These are phyloP conservation scores for Diatrype stigma DNA, from an alignment of 2,329 filamentous ascomycete genomes.

Conservation along the genomic window DNA sequence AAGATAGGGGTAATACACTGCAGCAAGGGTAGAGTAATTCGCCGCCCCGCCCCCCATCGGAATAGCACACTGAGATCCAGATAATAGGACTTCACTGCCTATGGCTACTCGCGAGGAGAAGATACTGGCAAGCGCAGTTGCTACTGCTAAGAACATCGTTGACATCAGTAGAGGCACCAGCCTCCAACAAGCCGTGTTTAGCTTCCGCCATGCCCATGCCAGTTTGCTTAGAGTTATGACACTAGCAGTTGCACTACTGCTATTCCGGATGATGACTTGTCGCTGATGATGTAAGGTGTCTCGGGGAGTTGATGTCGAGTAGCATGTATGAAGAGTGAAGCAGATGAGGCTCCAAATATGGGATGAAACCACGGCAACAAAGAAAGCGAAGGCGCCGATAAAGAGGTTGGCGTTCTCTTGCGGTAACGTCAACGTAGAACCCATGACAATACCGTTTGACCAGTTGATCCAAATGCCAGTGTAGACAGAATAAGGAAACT, in stretches of 20 bases:
- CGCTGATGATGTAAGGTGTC: constrained; percentile 25
- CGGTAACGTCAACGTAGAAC: constrained; percentile 28
- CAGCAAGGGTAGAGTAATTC: not conserved
- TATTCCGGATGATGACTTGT: constrained; percentile 20
- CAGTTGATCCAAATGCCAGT: constrained; percentile 29
- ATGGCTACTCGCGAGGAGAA: constrained; percentile 6
- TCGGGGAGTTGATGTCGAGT: constrained; percentile 11
- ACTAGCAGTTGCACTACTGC: constrained; percentile 2
- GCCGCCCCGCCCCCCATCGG: not conserved
- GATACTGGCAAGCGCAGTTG: not conserved
- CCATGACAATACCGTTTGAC: constrained; percentile 25
- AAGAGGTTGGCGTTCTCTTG: constrained; percentile 26
- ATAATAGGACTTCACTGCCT: not conserved
- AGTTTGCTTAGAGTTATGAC: constrained; percentile 5
- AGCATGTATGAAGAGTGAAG: constrained; percentile 13
- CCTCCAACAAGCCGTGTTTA: not conserved
- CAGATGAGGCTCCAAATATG: constrained; percentile 17
- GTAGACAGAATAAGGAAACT: constrained; percentile 14
- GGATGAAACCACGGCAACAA: constrained; percentile 20
- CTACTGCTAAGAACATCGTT: not conserved
- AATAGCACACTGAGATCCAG: constrained; percentile 3
- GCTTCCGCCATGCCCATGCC: constrained; percentile 10
- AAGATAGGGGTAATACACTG: too few species aligned
- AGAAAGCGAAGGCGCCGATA: constrained; percentile 30
- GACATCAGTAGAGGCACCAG: constrained; percentile 1